Percentiles rank a stretch among this genome's conserved stretches.
Evolutionary conservation across 2,329 filamentous ascomycete genomes (phyloP).

Genomic region (Fusarium torreyae): DNA sequence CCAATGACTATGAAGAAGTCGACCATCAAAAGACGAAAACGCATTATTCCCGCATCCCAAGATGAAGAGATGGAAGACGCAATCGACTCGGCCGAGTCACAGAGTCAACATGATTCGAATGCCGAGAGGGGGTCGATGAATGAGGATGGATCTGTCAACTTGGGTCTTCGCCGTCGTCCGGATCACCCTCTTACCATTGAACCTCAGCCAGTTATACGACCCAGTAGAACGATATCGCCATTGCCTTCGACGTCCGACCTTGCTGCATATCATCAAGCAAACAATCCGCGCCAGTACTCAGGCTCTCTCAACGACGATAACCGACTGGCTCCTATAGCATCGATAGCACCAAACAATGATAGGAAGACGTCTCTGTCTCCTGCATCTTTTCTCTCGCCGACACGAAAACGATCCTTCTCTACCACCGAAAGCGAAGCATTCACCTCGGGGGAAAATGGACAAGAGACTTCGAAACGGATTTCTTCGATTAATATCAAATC

Average conservation of each 20-base stretch:
- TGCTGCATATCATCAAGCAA: conserved; percentile 66
- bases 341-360: conserved; percentile 62
- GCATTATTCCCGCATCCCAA: conserved; percentile 85
- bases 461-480: conserved; percentile 71
- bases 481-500: conserved; percentile 85
- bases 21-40: conserved; percentile 95
- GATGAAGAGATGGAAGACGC: conserved; percentile 66
- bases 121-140: conserved; percentile 71
- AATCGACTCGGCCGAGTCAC: conserved; percentile 60
- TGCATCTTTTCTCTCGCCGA: conserved; percentile 71
- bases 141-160: conserved; percentile 75
- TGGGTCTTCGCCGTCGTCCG: conserved; percentile 68
- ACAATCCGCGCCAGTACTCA: conserved; percentile 55
- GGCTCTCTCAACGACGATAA: conserved; percentile 70
- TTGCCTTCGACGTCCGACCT: conserved; percentile 62
- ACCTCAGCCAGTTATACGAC: conserved; percentile 61
- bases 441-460: conserved; percentile 55
- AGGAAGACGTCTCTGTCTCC: conserved; percentile 73
- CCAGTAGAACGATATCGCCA: conserved; percentile 62
- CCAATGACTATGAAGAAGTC: conserved; percentile 99
- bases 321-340: conserved; percentile 69
- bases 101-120: conserved; percentile 55
- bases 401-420: conserved; percentile 78
- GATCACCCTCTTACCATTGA: conserved; percentile 64
- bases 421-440: conserved; percentile 68